Evolutionary conservation across 1,284 basidiomycete genomes (phyloP), one percentile per base, ranked within the genome.

Genomic region (Mrakiaceae sp.): DNA sequence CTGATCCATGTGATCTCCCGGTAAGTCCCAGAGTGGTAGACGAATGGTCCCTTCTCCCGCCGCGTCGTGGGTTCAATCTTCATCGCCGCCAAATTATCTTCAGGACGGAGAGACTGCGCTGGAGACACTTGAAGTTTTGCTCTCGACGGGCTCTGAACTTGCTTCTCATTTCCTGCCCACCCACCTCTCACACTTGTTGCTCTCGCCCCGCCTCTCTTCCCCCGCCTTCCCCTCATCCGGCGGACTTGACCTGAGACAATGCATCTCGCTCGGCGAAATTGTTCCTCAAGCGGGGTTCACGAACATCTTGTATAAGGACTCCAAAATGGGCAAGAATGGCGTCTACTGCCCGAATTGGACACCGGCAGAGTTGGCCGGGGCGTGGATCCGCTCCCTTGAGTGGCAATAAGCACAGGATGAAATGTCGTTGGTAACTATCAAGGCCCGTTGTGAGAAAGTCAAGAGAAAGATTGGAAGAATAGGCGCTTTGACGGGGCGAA

Each of bases 281-380:
- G 73, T 80, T 92, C 42, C 78, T 87, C 60, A 95, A 94, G 74
- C 81, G 92, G 57, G 93, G 72, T 96, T 93, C 72, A 87, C 93
- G 49, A 83, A 82, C 1, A 81, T 88, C 51, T 90, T 94, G 74
- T 89, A 87, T 71, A 90, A 89, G 70, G 88, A 88, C n/a, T 86
- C 91, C 68, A 87, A 85, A 7, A 81, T 88, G 4, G 87, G 88
- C 16, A 86, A 87, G n/a, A 85, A 83, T 11, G 88, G 90, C 69
- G 87, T 85, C 64, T 87, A 88, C 0, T 75, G 76, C 16, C 84
- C 90, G 27, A 84, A 85, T 68, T 92, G 89, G 87, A 81, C 80
- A 62, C 88, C 88, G 72, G 81, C 81, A 67, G 84, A 82, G 67
- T 82, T 95, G 10, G 85, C 83, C 8, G 71, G 77, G 12, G 87